phyloP scores from a whole-genome alignment of 2,329 filamentous ascomycete species.

The Lachnellula subtilissima region DNA sequence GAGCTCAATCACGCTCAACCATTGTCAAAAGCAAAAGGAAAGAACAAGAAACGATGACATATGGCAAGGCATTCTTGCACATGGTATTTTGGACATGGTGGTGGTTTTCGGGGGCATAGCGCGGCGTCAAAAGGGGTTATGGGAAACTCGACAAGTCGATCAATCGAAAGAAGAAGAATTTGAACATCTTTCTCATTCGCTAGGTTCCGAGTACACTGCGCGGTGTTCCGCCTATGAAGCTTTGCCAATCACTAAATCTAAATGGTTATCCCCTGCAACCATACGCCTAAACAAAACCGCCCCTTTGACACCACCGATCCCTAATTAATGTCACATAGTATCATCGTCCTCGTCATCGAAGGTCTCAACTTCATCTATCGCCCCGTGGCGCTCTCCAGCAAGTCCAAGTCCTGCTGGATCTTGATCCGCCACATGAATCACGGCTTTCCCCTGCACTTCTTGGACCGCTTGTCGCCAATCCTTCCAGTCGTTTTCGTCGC shows the following conservation, averaged over 20 bases:
- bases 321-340: conserved; percentile 33
- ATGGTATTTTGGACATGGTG: not conserved
- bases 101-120: not conserved
- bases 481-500: conserved; percentile 75
- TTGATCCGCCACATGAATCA: conserved; percentile 76
- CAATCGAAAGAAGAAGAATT: not conserved
- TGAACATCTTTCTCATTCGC: not conserved
- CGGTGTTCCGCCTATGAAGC: not conserved
- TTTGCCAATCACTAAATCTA: not conserved
- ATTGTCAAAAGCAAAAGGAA: conserved; percentile 23
- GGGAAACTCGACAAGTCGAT: no score
- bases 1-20: conserved; percentile 51
- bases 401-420: conserved; percentile 54
- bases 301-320: not conserved
- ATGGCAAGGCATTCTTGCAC: not conserved
- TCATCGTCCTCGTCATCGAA: conserved; percentile 67
- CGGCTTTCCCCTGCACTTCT: conserved; percentile 72
- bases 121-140: not conserved
- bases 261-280: not conserved
- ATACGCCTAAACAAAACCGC: conserved; percentile 5
- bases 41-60: conserved; percentile 15
- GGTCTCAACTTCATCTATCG: conserved; percentile 85
- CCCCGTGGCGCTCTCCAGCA: conserved; percentile 58
- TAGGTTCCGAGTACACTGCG: not conserved
- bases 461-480: conserved; percentile 75